A percentile compares a stretch with the other conserved stretches of the same genome.
Conservation (phyloP, 441 rosid species). For the Daphne laureola region DNA sequence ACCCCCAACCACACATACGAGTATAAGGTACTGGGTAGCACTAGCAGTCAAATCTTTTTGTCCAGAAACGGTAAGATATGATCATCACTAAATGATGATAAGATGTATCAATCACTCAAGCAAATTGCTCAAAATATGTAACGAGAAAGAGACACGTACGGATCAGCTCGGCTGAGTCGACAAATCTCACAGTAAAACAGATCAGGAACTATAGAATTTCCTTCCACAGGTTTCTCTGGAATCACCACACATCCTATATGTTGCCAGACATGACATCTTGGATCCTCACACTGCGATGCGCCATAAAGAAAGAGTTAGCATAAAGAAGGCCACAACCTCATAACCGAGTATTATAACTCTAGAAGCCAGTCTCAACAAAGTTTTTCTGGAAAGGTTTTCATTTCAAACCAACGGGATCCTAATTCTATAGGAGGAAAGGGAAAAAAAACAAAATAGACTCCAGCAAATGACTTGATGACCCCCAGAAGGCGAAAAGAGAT, state of each 20-base stretch:
- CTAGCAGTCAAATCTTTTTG: too few species aligned
- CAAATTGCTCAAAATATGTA: not conserved
- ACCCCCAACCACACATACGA: not conserved
- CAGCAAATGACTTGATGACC: too few species aligned
- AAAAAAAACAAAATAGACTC: too few species aligned
- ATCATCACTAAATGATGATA: not conserved
- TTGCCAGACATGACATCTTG: conserved; percentile 75
- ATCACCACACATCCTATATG: conserved; percentile 77
- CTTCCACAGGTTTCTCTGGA: conserved; percentile 73
- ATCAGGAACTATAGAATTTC: conserved; percentile 62
- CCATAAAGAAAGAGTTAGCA: too few species aligned
- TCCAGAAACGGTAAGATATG: not conserved
- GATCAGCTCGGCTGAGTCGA: conserved; percentile 92
- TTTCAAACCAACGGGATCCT: too few species aligned
- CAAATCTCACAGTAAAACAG: conserved; percentile 85
- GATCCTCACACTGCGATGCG: conserved; percentile 72
- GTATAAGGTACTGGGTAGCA: not conserved
- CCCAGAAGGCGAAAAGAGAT: too few species aligned
- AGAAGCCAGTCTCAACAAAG: too few species aligned
- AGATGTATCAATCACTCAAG: not conserved
- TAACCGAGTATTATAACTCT: too few species aligned
- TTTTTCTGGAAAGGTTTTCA: too few species aligned
- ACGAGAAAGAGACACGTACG: conserved; percentile 49
- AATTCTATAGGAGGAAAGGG: too few species aligned
- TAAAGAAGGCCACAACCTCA: too few species aligned